Percentiles rank a stretch among this genome's conserved stretches.
Evolutionary conservation across 441 rosid genomes (phyloP).

Genomic region (Croton laevigatus): DNA sequence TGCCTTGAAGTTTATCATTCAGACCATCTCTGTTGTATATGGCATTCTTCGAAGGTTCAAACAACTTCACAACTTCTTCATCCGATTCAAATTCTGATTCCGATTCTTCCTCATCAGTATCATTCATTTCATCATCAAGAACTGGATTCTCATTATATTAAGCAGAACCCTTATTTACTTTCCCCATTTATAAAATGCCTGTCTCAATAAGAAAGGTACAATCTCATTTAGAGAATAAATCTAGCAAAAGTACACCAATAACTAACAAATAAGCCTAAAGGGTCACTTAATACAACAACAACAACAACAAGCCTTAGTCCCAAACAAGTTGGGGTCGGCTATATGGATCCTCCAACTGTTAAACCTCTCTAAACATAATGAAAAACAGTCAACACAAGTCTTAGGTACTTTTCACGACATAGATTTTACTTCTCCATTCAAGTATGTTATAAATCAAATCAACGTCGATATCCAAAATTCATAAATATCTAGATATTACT

Average conservation of each 20-base stretch:
- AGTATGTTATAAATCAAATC: no score
- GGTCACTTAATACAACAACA: not conserved
- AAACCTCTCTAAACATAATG: no score
- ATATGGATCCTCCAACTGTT: no score
- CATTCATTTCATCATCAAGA: constrained; percentile 42
- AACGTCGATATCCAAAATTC: no score
- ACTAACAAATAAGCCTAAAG: not conserved
- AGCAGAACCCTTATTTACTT: constrained; percentile 15
- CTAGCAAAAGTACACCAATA: not conserved
- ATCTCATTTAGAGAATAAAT: not conserved
- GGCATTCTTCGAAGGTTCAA: constrained; percentile 56
- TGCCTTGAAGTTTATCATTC: constrained; percentile 69
- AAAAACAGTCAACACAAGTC: no score
- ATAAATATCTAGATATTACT: no score
- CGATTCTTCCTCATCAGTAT: constrained; percentile 32
- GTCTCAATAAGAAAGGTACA: not conserved
- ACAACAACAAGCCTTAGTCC: no score
- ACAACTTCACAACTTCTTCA: constrained; percentile 51
- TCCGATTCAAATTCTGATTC: constrained; percentile 55
- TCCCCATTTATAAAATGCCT: constrained; percentile 30
- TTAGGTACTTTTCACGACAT: no score
- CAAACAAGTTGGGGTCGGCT: no score
- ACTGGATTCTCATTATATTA: constrained; percentile 33
- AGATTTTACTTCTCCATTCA: no score
- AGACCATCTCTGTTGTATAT: constrained; percentile 59